Conservation (phyloP, 2,329 filamentous ascomycete genomes). For the Pseudocercospora eumusae region DNA sequence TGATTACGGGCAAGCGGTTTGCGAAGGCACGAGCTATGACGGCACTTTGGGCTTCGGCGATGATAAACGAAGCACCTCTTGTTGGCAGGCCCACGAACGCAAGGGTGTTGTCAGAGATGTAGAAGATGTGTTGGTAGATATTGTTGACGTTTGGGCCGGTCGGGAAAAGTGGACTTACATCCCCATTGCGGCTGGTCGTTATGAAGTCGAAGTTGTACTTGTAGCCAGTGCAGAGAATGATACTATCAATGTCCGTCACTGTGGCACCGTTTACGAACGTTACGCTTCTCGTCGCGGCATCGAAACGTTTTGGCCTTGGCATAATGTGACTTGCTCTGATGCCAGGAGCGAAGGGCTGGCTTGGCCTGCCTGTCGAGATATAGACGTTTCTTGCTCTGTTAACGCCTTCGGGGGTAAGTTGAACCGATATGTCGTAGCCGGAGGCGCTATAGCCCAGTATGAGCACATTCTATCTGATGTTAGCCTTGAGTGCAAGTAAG, state of each 20-base stretch:
- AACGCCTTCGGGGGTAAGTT: slow-evolving; percentile 4
- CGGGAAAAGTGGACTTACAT: background rate
- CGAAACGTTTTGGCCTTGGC: slow-evolving; percentile 1
- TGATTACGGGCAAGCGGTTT: background rate
- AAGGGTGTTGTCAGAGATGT: slow-evolving; percentile 9
- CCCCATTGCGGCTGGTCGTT: background rate
- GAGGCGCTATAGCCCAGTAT: slow-evolving; percentile 21
- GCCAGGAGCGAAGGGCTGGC: background rate
- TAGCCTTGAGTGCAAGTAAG: background rate
- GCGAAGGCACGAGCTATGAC: slow-evolving; percentile 15
- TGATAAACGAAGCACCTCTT: slow-evolving; percentile 14
- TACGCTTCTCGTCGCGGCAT: slow-evolving; percentile 5
- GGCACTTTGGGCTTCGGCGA: slow-evolving; percentile 22
- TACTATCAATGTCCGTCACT: slow-evolving; percentile 9
- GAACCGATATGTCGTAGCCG: slow-evolving; percentile 20
- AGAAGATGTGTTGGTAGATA: slow-evolving; percentile 19
- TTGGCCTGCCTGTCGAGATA: slow-evolving; percentile 11
- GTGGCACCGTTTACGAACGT: slow-evolving; percentile 7
- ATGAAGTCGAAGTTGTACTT: slow-evolving; percentile 20
- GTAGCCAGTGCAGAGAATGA: slow-evolving; percentile 25
- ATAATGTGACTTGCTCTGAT: background rate
- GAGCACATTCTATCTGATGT: slow-evolving; percentile 16
- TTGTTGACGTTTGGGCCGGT: background rate
- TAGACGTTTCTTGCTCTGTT: too few species aligned
- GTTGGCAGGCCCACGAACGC: slow-evolving; percentile 19